Evolutionary conservation across 2,329 filamentous ascomycete species (phyloP).

Genomic region (Penicillium griseofulvum): DNA sequence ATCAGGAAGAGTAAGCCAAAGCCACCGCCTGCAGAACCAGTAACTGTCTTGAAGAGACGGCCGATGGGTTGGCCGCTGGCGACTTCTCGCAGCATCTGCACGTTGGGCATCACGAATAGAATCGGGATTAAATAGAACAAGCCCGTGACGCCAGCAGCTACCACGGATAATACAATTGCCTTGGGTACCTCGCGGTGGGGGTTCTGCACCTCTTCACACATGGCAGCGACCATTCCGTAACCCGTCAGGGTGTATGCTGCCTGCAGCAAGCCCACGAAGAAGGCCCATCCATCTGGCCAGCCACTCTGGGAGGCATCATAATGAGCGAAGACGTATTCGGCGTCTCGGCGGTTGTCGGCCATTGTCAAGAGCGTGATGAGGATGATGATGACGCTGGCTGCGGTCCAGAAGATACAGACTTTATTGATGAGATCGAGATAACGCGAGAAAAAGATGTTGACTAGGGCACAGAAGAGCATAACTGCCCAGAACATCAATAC

Average conservation of each 20-base stretch:
- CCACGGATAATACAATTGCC: constrained; percentile 68
- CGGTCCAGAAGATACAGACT: constrained; percentile 71
- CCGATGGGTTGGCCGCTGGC: constrained; percentile 74
- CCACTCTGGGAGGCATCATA: constrained; percentile 65
- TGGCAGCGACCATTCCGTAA: constrained; percentile 69
- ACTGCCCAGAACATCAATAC: constrained; percentile 71
- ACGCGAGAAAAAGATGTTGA: constrained; percentile 64
- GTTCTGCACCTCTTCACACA: constrained; percentile 71
- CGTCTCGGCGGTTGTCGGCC: constrained; percentile 57
- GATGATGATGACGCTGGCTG: constrained; percentile 64
- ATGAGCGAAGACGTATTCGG: constrained; percentile 65
- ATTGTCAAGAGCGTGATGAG: constrained; percentile 61
- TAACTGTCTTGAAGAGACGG: constrained; percentile 71
- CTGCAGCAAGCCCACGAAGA: constrained; percentile 69
- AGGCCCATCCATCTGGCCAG: constrained; percentile 69
- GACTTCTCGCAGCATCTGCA: constrained; percentile 61
- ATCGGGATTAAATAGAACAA: constrained; percentile 69
- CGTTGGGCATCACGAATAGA: constrained; percentile 70
- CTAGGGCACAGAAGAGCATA: constrained; percentile 61
- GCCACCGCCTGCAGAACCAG: constrained; percentile 68
- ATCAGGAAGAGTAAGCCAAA: constrained; percentile 75
- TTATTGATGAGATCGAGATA: constrained; percentile 69
- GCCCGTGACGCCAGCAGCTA: constrained; percentile 64
- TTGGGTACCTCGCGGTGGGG: constrained; percentile 68
- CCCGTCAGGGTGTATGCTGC: constrained; percentile 53